Conservation (phyloP, 352 stramenopile genomes). For the Globisporangium spinosum region DNA sequence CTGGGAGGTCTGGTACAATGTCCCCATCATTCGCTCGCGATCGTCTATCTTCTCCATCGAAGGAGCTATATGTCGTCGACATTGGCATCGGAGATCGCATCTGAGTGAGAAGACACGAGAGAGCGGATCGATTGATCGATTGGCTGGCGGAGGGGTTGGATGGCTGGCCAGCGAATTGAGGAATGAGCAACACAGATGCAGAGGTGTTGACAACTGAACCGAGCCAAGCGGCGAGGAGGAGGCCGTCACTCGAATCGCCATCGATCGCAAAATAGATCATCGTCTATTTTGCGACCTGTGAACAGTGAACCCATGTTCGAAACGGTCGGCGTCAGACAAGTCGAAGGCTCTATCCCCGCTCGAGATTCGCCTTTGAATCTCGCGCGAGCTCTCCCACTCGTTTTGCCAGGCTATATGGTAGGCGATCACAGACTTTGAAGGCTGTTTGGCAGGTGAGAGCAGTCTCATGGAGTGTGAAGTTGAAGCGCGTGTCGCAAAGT, state of each 20-base stretch:
- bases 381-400: neutral
- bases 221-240: neutral
- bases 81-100: neutral
- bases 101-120: neutral
- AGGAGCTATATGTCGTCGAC: neutral
- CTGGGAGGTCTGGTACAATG: neutral
- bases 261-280: neutral
- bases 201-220: neutral
- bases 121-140: neutral
- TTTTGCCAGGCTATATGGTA: neutral
- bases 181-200: neutral
- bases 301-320: neutral
- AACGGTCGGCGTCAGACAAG: neutral
- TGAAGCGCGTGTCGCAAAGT: neutral
- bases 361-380: neutral
- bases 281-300: neutral
- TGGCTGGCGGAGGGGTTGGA: neutral
- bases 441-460: neutral
- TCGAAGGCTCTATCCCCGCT: neutral
- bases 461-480: neutral
- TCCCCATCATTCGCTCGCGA: neutral
- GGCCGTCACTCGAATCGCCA: neutral
- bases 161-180: neutral
- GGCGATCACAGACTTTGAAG: neutral
- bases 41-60: neutral